These are phyloP conservation scores for Escovopsis weberi DNA, from an alignment of 2,329 filamentous ascomycete genomes.

Conservation along the genomic window DNA sequence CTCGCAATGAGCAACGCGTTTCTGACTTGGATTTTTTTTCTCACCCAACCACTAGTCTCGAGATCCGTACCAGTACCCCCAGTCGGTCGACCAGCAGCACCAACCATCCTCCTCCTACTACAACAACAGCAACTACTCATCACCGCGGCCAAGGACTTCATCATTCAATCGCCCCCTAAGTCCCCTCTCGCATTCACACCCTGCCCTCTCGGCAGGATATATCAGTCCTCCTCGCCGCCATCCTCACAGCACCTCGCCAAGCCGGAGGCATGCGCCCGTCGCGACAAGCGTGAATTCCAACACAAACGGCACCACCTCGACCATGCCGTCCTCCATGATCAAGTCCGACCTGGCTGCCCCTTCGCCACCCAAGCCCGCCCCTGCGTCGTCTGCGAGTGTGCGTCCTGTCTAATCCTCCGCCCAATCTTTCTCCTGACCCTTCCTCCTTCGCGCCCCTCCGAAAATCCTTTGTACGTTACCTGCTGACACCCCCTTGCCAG, in stretches of 20 bases:
- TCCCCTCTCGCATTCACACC: slow-evolving; percentile 35
- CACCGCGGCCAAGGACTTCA: slow-evolving; percentile 28
- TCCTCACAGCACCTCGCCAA: slow-evolving; percentile 33
- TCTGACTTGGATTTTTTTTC: slow-evolving; percentile 12
- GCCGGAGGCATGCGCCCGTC: slow-evolving; percentile 26
- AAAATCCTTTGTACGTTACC: too few relatives aligned
- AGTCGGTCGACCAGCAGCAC: slow-evolving; percentile 27
- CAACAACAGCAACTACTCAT: slow-evolving; percentile 34
- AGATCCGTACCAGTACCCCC: slow-evolving; percentile 35
- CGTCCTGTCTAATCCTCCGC: slow-evolving; percentile 9
- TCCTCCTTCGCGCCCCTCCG: slow-evolving; percentile 3
- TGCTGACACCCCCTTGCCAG: slow-evolving; percentile 32
- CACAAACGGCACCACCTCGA: slow-evolving; percentile 23
- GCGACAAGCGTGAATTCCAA: slow-evolving; percentile 22
- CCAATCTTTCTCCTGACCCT: slow-evolving; percentile 1
- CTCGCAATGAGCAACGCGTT: slow-evolving; percentile 6
- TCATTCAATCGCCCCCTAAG: slow-evolving; percentile 32
- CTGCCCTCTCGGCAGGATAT: slow-evolving; percentile 27
- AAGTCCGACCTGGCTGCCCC: slow-evolving; percentile 26
- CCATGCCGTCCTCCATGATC: slow-evolving; percentile 19
- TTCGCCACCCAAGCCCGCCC: slow-evolving; percentile 24
- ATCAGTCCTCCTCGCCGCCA: slow-evolving; percentile 28
- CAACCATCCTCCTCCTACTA: slow-evolving; percentile 28
- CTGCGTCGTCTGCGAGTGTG: slow-evolving; percentile 22
- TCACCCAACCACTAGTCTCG: slow-evolving; percentile 24